Percentiles rank a stretch among this genome's conserved stretches.
These are phyloP conservation scores for Symbiodinium natans DNA, from an alignment of 73 alveolate genomes.

Conservation along the genomic window DNA sequence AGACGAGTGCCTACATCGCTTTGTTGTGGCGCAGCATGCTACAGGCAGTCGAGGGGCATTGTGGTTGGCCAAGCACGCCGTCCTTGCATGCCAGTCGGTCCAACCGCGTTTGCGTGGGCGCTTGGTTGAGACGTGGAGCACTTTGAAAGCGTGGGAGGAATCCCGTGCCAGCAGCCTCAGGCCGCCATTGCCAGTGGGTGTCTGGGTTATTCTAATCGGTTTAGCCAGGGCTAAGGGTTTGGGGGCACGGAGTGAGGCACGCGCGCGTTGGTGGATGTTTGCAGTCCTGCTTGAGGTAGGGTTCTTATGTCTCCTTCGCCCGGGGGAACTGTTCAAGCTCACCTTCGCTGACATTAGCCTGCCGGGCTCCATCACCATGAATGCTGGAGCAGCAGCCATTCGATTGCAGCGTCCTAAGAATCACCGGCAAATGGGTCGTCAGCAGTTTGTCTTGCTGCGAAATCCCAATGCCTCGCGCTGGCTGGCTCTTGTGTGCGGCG, in stretches of 20 bases:
- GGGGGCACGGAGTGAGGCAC: neutral
- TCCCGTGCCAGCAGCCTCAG: neutral
- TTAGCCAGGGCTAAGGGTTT: neutral
- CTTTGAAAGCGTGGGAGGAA: neutral
- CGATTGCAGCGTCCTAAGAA: neutral
- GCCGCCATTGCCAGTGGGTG: neutral
- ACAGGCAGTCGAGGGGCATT: neutral
- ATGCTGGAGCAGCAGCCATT: neutral
- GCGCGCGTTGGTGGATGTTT: neutral
- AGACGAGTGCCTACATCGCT: neutral
- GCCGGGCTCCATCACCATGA: conserved; percentile 7
- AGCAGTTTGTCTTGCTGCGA: neutral
- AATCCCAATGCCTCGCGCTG: conserved; percentile 10
- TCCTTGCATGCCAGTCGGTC: neutral
- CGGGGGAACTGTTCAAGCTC: neutral
- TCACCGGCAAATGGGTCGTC: conserved; percentile 12
- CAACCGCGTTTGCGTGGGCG: neutral
- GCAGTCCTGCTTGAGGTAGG: neutral
- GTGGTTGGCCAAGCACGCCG: conserved; percentile 12
- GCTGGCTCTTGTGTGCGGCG: neutral
- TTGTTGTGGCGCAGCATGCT: no score
- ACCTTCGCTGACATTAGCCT: neutral
- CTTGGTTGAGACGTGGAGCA: neutral
- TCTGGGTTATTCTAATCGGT: conserved; percentile 25
- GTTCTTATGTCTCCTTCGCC: conserved; percentile 17